phyloP scores from a whole-genome alignment of 1,284 basidiomycete genomes.

The Lignosus rhinocerotis region DNA sequence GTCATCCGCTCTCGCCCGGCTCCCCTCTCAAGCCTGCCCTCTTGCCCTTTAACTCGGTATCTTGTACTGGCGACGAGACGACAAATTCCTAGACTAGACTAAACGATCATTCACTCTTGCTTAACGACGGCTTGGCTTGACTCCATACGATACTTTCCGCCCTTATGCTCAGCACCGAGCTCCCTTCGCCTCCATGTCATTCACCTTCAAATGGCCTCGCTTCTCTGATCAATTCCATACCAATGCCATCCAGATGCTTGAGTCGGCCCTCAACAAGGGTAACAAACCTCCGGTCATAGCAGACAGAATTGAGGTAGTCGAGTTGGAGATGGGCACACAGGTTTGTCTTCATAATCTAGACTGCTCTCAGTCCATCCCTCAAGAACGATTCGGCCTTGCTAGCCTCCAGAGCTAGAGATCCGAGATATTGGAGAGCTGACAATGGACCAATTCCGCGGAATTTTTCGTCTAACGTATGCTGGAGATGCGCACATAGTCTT shows the following conservation, averaged over 20 bases:
- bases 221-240: constrained; percentile 96
- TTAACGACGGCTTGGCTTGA: background rate
- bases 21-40: background rate
- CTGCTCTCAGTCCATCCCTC: constrained; percentile 4
- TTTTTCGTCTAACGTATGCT: constrained; percentile 93
- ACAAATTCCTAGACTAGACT: constrained; percentile 3
- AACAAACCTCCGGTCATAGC: constrained; percentile 98
- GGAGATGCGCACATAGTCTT: constrained; percentile 97
- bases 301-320: constrained; percentile 95
- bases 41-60: background rate
- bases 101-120: background rate
- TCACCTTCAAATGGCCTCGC: constrained; percentile 96
- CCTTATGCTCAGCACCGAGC: constrained; percentile 15
- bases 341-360: constrained; percentile 44
- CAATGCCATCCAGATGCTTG: constrained; percentile 92
- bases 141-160: background rate
- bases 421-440: constrained; percentile 98
- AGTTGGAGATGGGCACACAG: constrained; percentile 97
- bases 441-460: constrained; percentile 94
- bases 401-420: constrained; percentile 97
- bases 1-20: constrained; percentile 13
- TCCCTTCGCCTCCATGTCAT: constrained; percentile 71
- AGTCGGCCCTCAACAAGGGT: constrained; percentile 94
- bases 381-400: background rate
- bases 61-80: background rate